These are phyloP conservation scores for Aplosporella prunicola DNA, from an alignment of 2,329 filamentous ascomycete genomes.

Conservation along the genomic window DNA sequence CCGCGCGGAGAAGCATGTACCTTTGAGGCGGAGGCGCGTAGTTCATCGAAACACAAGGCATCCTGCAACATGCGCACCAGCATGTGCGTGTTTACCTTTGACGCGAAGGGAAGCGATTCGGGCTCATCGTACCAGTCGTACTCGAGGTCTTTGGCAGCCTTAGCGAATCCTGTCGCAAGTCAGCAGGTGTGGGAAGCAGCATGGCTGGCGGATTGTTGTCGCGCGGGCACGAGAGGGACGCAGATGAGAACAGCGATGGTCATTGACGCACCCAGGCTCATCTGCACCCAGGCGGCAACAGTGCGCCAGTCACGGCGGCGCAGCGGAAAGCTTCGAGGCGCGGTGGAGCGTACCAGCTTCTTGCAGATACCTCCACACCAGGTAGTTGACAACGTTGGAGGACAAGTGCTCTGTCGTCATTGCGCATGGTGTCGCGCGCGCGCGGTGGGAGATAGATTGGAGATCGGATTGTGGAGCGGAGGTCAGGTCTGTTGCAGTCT, in stretches of 20 bases:
- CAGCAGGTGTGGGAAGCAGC: constrained; percentile 18
- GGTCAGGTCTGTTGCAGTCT: constrained; percentile 8
- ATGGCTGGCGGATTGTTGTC: constrained; percentile 29
- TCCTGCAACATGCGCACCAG: constrained; percentile 55
- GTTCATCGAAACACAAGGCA: constrained; percentile 44
- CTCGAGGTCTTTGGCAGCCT: constrained; percentile 51
- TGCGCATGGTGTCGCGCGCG: constrained; percentile 26
- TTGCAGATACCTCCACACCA: constrained; percentile 54
- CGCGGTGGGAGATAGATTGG: constrained; percentile 8
- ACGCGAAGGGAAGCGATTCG: constrained; percentile 52
- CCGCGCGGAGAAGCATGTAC: constrained; percentile 1
- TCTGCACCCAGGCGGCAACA: no score
- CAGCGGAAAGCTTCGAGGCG: constrained; percentile 1
- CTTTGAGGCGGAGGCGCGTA: constrained; percentile 21
- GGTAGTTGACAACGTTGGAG: constrained; percentile 58
- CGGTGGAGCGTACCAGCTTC: constrained; percentile 22
- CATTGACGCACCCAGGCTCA: no score
- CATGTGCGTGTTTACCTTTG: constrained; percentile 48
- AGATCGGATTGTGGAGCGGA: constrained; percentile 8
- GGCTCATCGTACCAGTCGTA: constrained; percentile 55
- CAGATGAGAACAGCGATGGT: no score
- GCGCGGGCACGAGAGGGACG: constrained; percentile 1
- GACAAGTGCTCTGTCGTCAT: constrained; percentile 38
- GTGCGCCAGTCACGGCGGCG: no score
- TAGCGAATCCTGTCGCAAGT: constrained; percentile 41